Base-by-base conservation (phyloP, 345 rosid genomes). In the Salix caprea region DNA sequence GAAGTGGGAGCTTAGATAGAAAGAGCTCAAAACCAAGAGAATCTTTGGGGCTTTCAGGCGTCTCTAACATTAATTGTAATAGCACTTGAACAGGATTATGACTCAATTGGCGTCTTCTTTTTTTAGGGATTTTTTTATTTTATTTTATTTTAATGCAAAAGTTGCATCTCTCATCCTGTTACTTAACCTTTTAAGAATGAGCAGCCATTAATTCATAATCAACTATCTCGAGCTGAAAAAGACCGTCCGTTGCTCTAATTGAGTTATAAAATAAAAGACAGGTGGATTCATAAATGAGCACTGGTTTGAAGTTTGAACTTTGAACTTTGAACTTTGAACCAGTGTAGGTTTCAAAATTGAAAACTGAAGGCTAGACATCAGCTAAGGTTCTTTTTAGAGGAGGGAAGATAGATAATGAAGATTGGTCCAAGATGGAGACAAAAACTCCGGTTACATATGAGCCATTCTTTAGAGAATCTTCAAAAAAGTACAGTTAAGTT, bases 381-480 rank as follows among this genome's bases (percentile, higher is more conserved):
- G 46, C 10, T 40, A 40, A 1, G 46, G 46, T 40, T 40, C 12
- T 40, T 40, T 7, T 40, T 40, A 10, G 44, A 40, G 44, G 44
- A 40, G 12, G 44, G 44, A 40, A 40, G 34, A 32, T 32, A 32
- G 10, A 40, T 40, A 7, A 7, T 40, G 44, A 7, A 1, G 8
- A 40, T 10, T 40, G 44, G 44, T 10, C 44, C 11, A 10, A 10
- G 44, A 40, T 40, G 44, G 44, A 40, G 44, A 40, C 73, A 79
- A 71, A 48, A 3, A 12, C 61, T 76, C 54, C 65, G 64, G 77
- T 77, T 72, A 72, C 23, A 28, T 48, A 2, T 13, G 13, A 39
- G 30, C 46, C 69, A 40, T 74, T 67, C 6, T 32, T 67, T 16
- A 11, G n/a, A 77, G 79, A 74, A 71, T 77, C 73, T 65, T 74